phyloP scores from a whole-genome alignment of 345 rosid genomes.

The Brassica nigra region DNA sequence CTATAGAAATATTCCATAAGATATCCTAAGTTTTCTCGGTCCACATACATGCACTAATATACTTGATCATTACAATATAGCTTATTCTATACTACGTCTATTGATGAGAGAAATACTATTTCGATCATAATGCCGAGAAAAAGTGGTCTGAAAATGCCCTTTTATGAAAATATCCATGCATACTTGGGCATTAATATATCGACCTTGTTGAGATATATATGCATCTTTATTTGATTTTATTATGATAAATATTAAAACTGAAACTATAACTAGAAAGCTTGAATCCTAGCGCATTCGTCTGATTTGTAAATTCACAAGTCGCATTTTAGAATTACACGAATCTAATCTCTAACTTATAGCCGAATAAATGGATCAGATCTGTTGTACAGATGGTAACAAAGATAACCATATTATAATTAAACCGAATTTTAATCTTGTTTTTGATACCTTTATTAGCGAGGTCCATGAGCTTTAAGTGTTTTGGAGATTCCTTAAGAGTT shows the following conservation, averaged over 20 bases:
- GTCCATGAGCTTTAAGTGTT: constrained; percentile 28
- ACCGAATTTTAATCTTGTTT: constrained; percentile 20
- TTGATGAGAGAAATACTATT: not conserved
- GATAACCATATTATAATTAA: constrained; percentile 35
- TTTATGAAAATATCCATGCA: not conserved
- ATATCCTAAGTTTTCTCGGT: not conserved
- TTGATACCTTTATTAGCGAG: not conserved
- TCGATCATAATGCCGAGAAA: not conserved
- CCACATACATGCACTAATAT: not conserved
- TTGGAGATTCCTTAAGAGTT: constrained; percentile 23
- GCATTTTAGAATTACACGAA: constrained; percentile 15
- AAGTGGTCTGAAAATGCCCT: not conserved
- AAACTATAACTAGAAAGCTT: constrained; percentile 5
- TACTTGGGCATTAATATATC: not conserved
- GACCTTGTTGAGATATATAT: not conserved
- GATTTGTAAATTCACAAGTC: constrained; percentile 25
- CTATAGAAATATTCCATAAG: constrained; percentile 16
- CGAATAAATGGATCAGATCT: constrained; percentile 35
- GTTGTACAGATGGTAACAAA: constrained; percentile 21
- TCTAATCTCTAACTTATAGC: constrained; percentile 22
- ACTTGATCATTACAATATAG: not conserved
- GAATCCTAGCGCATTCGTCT: constrained; percentile 12
- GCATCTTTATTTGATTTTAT: not conserved
- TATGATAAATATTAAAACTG: not conserved
- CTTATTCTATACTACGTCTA: not conserved